Conservation (phyloP, 768 basidiomycete genomes). For the Boletellus emodensis region DNA sequence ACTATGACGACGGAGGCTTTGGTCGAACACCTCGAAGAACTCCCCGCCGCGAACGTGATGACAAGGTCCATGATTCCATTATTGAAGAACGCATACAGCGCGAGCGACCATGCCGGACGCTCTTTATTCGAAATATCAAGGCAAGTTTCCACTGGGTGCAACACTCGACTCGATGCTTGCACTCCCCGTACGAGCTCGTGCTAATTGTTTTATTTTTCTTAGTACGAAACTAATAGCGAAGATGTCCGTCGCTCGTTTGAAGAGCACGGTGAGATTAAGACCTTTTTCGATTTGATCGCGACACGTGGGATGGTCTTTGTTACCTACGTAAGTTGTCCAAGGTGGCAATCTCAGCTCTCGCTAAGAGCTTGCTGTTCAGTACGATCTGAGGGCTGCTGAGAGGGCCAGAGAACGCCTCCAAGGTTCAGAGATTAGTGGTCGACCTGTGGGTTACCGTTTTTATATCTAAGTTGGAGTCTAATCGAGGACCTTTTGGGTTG, state of each 20-base stretch:
- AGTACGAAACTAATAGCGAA: constrained; percentile 89
- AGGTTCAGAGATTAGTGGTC: constrained; percentile 79
- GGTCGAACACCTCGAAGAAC: constrained; percentile 44
- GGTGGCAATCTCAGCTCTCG: constrained; percentile 2
- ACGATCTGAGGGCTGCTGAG: constrained; percentile 89
- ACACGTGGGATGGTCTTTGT: constrained; percentile 99
- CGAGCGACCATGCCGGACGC: constrained; percentile 90
- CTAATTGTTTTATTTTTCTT: constrained; percentile 17
- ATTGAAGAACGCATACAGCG: constrained; percentile 93
- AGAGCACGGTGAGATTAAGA: constrained; percentile 93
- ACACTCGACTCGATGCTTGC: constrained; percentile 10
- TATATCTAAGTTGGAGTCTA: not conserved
- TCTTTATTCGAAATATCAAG: constrained; percentile 98
- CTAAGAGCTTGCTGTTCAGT: constrained; percentile 47
- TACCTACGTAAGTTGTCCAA: constrained; percentile 76
- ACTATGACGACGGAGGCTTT: constrained; percentile 52
- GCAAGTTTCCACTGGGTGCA: constrained; percentile 50
- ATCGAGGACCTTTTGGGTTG: constrained; percentile 6
- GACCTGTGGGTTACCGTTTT: constrained; percentile 64
- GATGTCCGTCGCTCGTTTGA: constrained; percentile 84
- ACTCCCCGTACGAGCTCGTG: constrained; percentile 1
- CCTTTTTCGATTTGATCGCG: constrained; percentile 92
- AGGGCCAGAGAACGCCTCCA: constrained; percentile 88
- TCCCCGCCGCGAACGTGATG: constrained; percentile 73
- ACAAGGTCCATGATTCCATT: constrained; percentile 85